Base-by-base conservation (phyloP, 306 rosid genomes). In the Amphicarpaea edgeworthii region DNA sequence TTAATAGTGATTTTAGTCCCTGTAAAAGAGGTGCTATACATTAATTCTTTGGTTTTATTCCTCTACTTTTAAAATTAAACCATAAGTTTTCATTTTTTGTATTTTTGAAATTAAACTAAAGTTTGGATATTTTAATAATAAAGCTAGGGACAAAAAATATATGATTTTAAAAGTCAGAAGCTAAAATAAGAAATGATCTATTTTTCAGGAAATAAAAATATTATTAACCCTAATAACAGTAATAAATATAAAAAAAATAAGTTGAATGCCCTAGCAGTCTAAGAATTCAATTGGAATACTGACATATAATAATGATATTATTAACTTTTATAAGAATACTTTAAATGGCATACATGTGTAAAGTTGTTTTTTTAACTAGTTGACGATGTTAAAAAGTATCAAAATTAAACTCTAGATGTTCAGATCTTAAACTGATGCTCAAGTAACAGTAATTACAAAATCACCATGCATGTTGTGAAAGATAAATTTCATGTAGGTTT, bases 401-500 rank as follows among this genome's bases (percentile, higher is more conserved):
- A 3, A 3, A 43, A 43, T 12, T 42, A 42, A 43, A 12, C n/a
- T 43, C 16, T 43, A 23, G 51, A 21, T 3, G 43, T 69, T 45
- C n/a, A 30, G 62, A 5, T 57, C 40, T 26, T 17, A 15, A 38
- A 67, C n/a, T 58, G 30, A 28, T 24, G 59, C 30, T 53, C 8
- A 20, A 46, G 32, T 55, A 8, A 64, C 26, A 64, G 8, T 21
- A 37, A 34, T 38, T n/a, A 20, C n/a, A 42, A 26, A 34, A 47
- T 23, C 15, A 54, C 6, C 32, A n/a, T n/a, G n/a, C n/a, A n/a
- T n/a, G n/a, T n/a, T n/a, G n/a, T n/a, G n/a, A n/a, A n/a, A n/a
- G n/a, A n/a, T n/a, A n/a, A n/a, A n/a, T n/a, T 19, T 54, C n/a
- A 53, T 19, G 28, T 54, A 54, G 23, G 60, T 30, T 75, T 70